Conservation (phyloP, 805 yeast genomes). For the Cyberlindnera nakhonratchasimensis region DNA sequence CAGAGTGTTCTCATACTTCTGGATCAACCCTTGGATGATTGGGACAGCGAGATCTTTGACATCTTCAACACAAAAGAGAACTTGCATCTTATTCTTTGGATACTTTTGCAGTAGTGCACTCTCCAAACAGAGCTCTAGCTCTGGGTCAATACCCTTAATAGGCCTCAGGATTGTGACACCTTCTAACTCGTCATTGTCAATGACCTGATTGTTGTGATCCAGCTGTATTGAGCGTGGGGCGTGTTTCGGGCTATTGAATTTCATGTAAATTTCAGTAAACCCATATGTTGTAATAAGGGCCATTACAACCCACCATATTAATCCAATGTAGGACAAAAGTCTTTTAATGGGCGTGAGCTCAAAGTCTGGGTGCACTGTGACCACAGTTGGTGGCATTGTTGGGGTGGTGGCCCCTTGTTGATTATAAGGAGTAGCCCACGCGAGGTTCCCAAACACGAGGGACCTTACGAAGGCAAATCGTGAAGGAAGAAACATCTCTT, state of each 20-base stretch:
- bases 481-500: too few relatives aligned
- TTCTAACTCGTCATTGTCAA: conserved; percentile 37
- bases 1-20: conserved; percentile 46
- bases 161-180: conserved; percentile 82
- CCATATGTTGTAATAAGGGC: conserved; percentile 22
- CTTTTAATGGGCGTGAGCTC: not conserved
- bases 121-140: conserved; percentile 61
- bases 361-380: not conserved
- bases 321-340: conserved; percentile 18
- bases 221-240: conserved; percentile 11
- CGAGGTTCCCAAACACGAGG: not conserved
- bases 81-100: conserved; percentile 56
- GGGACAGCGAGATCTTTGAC: conserved; percentile 61
- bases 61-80: conserved; percentile 72
- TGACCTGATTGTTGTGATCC: conserved; percentile 5
- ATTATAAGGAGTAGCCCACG: not conserved
- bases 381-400: not conserved
- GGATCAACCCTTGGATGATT: conserved; percentile 47
- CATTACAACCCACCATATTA: conserved; percentile 27
- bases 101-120: conserved; percentile 68
- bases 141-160: conserved; percentile 79
- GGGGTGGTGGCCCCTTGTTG: not conserved
- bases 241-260: conserved; percentile 20
- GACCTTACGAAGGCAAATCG: not conserved
- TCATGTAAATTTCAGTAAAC: conserved; percentile 22